Evolutionary conservation across 2,329 filamentous ascomycete genomes (phyloP).

Genomic region (Drechslerella stenobrocha): DNA sequence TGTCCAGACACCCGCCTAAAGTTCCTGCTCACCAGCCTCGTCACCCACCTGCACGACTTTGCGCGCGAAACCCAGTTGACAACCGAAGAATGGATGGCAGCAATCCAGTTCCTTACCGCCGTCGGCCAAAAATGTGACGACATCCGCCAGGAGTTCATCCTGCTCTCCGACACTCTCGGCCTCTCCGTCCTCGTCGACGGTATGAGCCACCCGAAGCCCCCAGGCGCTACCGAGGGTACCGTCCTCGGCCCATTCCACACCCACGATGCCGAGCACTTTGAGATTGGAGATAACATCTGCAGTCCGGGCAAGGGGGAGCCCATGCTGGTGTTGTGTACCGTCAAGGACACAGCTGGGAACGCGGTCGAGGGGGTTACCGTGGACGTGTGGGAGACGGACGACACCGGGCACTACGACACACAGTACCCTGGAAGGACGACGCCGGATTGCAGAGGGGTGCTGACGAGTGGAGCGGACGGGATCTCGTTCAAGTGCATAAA

Average conservation of each 20-base stretch:
- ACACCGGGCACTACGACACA: constrained; percentile 78
- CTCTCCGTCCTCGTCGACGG: constrained; percentile 78
- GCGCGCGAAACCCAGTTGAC: constrained; percentile 75
- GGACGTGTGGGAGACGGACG: constrained; percentile 85
- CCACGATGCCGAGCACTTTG: constrained; percentile 67
- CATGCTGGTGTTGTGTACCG: constrained; percentile 72
- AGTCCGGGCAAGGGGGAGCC: constrained; percentile 71
- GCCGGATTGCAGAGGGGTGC: constrained; percentile 73
- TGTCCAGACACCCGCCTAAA: constrained; percentile 63
- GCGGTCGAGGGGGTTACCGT: constrained; percentile 70
- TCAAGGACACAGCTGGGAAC: constrained; percentile 67
- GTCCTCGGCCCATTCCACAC: constrained; percentile 83
- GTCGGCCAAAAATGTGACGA: constrained; percentile 74
- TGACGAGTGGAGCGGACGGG: constrained; percentile 69
- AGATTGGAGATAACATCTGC: constrained; percentile 66
- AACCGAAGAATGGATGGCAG: constrained; percentile 76
- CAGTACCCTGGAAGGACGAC: constrained; percentile 68
- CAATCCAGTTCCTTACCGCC: constrained; percentile 70
- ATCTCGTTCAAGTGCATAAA: constrained; percentile 87
- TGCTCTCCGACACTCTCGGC: constrained; percentile 77
- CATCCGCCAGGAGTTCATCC: constrained; percentile 76
- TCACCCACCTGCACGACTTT: constrained; percentile 79
- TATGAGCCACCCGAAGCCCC: constrained; percentile 80
- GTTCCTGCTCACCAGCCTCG: constrained; percentile 68
- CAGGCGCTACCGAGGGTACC: constrained; percentile 71